Percentiles rank a stretch among this genome's conserved stretches.
These are phyloP conservation scores for Schizosaccharomyces octosporus DNA, from an alignment of 805 yeast genomes.

Conservation along the genomic window DNA sequence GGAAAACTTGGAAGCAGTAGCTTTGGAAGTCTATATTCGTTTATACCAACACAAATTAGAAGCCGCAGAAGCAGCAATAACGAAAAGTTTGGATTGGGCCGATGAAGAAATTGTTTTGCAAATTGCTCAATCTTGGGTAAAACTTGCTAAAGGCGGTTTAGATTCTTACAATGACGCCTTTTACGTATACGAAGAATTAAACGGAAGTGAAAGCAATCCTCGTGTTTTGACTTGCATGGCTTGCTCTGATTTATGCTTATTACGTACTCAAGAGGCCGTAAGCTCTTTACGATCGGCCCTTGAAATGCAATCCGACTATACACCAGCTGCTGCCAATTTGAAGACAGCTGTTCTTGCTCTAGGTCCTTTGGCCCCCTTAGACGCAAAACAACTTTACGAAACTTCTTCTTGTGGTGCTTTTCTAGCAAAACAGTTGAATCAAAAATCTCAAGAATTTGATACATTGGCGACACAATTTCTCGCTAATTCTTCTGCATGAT, in stretches of 20 bases:
- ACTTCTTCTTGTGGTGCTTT: too few relatives aligned
- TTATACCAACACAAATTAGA: conserved; percentile 9
- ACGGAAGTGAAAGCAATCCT: not conserved
- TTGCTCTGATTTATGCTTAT: not conserved
- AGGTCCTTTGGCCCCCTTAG: not conserved
- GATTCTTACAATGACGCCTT: not conserved
- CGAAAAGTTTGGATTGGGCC: conserved; percentile 4
- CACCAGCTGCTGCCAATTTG: not conserved
- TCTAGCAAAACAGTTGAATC: not conserved
- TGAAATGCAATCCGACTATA: not conserved
- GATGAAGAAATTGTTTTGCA: conserved; percentile 1
- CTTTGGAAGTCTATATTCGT: not conserved
- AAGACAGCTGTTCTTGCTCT: not conserved
- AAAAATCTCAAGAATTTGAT: not conserved
- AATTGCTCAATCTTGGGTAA: not conserved
- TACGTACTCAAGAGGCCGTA: not conserved
- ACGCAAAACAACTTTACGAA: not conserved
- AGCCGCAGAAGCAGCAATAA: conserved; percentile 5
- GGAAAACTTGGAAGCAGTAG: conserved; percentile 1
- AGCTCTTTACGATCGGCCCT: not conserved
- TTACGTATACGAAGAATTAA: not conserved
- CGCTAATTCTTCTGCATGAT: too few relatives aligned
- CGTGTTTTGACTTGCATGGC: not conserved
- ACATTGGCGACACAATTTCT: not conserved
- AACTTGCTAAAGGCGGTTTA: not conserved